Evolutionary conservation across 768 basidiomycete species (phyloP).

Genomic region (Boletus rubescentipes): DNA sequence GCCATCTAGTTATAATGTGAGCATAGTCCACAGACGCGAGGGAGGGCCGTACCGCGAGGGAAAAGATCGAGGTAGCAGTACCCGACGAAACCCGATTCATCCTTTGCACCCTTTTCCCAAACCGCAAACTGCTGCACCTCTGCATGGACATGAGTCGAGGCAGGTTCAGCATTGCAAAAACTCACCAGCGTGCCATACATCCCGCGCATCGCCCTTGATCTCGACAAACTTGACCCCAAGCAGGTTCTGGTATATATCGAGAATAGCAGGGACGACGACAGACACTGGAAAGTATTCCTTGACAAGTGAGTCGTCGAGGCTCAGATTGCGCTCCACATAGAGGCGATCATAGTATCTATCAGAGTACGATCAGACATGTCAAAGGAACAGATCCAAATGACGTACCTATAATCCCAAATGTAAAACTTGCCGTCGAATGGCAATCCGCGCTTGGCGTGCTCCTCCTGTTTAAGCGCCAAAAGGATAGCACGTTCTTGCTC

Average conservation of each 20-base stretch:
- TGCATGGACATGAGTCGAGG: slow-evolving; percentile 21
- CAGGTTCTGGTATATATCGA: slow-evolving; percentile 80
- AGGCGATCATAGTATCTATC: slow-evolving; percentile 34
- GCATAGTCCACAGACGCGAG: not conserved
- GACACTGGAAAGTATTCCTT: slow-evolving; percentile 91
- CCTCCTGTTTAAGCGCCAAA: slow-evolving; percentile 72
- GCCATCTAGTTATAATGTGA: slow-evolving; percentile 41
- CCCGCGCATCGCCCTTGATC: slow-evolving; percentile 51
- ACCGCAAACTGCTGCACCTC: slow-evolving; percentile 85
- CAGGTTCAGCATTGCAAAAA: slow-evolving; percentile 3
- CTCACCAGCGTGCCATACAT: slow-evolving; percentile 80
- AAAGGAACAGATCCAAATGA: not conserved
- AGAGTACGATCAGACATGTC: not conserved
- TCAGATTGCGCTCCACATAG: slow-evolving; percentile 63
- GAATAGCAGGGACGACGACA: slow-evolving; percentile 77
- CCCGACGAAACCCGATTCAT: slow-evolving; percentile 72
- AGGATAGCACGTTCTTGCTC: slow-evolving; percentile 64
- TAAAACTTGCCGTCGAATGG: slow-evolving; percentile 73
- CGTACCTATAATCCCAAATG: slow-evolving; percentile 81
- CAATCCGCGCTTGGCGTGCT: slow-evolving; percentile 57
- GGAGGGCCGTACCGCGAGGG: slow-evolving; percentile 58
- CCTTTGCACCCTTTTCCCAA: slow-evolving; percentile 77
- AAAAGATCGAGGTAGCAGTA: slow-evolving; percentile 88
- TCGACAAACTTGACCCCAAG: slow-evolving; percentile 69
- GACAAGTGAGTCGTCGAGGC: slow-evolving; percentile 73